These are phyloP conservation scores for Phaffia australis DNA, from an alignment of 768 basidiomycete species.

Conservation along the genomic window DNA sequence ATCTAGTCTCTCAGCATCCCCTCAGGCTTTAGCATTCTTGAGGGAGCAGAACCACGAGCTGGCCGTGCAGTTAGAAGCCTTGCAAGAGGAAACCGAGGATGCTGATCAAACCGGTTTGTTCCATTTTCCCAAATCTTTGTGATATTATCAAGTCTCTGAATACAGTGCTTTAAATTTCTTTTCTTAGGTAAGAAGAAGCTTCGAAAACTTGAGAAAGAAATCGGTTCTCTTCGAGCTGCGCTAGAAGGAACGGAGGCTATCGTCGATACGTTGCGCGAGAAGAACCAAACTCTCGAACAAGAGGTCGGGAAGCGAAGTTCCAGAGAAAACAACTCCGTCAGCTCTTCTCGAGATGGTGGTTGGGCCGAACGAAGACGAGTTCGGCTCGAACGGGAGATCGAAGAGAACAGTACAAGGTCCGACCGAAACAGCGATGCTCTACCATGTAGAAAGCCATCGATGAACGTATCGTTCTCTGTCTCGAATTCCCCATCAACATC, in stretches of 20 bases:
- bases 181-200: constrained; percentile 54
- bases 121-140: too few species aligned
- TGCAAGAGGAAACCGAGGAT: constrained; percentile 58
- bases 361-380: constrained; percentile 18
- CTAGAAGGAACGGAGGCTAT: constrained; percentile 45
- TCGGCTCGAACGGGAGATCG: constrained; percentile 12
- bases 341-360: constrained; percentile 12
- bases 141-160: too few species aligned
- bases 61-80: constrained; percentile 57
- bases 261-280: constrained; percentile 21
- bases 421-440: background rate
- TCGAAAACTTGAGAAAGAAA: constrained; percentile 66
- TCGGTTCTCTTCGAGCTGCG: constrained; percentile 59
- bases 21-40: constrained; percentile 56
- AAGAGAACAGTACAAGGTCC: background rate
- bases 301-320: constrained; percentile 44
- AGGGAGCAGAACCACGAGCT: constrained; percentile 78
- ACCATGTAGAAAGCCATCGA: background rate
- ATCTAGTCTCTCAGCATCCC: constrained; percentile 32
- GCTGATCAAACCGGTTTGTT: constrained; percentile 44
- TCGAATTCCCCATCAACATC: background rate
- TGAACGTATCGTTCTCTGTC: background rate
- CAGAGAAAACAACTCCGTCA: constrained; percentile 36
- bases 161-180: too few species aligned
- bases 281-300: constrained; percentile 15